phyloP scores from a whole-genome alignment of 768 basidiomycete genomes.

The Kwoniella europaea region DNA sequence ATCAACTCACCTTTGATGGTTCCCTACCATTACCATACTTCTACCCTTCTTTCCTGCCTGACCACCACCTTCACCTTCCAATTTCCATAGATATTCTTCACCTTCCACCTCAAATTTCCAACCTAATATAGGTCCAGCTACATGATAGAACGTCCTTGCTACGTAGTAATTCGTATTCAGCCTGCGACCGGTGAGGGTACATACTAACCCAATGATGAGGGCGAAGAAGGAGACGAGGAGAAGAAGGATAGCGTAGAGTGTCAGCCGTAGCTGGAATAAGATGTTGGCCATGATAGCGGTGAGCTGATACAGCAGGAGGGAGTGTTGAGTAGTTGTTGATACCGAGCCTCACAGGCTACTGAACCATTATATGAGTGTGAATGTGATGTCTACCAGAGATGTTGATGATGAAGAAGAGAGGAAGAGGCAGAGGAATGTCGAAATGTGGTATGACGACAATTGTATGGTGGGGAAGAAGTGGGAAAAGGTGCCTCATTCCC shows the following conservation, averaged over 20 bases:
- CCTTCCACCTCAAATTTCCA: conserved; percentile 80
- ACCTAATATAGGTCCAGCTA: conserved; percentile 69
- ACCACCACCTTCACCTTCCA: conserved; percentile 36
- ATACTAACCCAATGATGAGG: conserved; percentile 68
- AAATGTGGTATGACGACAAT: neutral
- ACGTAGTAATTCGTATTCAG: conserved; percentile 73
- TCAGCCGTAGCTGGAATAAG: conserved; percentile 66
- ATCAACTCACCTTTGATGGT: conserved; percentile 72
- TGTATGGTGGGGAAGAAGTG: neutral
- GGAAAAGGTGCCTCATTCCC: neutral
- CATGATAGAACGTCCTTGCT: conserved; percentile 76
- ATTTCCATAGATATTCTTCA: conserved; percentile 70
- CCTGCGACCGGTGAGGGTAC: conserved; percentile 68
- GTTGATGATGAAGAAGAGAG: neutral
- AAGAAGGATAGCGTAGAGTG: conserved; percentile 71
- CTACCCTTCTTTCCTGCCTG: conserved; percentile 59
- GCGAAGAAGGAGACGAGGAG: conserved; percentile 74
- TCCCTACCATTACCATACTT: conserved; percentile 78
- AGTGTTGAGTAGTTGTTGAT: neutral
- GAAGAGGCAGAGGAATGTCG: neutral
- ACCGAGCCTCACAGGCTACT: neutral
- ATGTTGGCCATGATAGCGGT: conserved; percentile 59
- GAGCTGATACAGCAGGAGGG: neutral
- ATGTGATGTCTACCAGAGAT: neutral
- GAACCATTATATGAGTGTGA: conserved; percentile 9